Base-by-base conservation (phyloP, 108 stramenopile species). In the Skeletonema menzelii region DNA sequence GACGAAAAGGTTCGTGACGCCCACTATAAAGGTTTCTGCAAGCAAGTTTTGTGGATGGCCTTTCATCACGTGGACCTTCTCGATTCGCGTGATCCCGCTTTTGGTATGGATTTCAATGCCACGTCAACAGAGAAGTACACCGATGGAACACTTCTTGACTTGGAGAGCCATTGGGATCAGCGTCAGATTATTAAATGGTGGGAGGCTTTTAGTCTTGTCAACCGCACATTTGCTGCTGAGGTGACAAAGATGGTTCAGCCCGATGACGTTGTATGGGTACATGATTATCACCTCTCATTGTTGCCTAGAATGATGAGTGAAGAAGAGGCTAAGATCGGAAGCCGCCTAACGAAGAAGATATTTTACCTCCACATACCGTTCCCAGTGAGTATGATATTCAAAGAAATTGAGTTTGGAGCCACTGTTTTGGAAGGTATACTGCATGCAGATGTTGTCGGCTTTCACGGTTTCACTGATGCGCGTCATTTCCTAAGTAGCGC, bases 311-410 rank as follows among this genome's bases (percentile, higher is more conserved):
- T 93, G 58, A 15, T 95, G 13, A 40, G 67, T 20, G 85, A 86
- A 20, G 40, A 38, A 46, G 84, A 86, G 47, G 67, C 26, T 12
- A 56, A 55, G 12, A 37, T 60, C 19, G 57, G 49, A 20, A 20
- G 24, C 10, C 69, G 70, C 56, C 31, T 56, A 55, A 70, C 77
- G 8, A 82, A 84, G 46, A 84, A 87, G 65, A 75, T 95, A 22
- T 95, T 92, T 65, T 95, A 91, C 82, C 59, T 95, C 37, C 94
- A 94, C 87, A 88, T 91, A 4, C 92, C 94, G 56, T 95, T 93
- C 79, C 94, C 94, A 27, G 91, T 90, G 32, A 84, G 84, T 47
- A 88, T 91, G 83, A 82, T 95, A 28, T 93, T 92, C 63, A 79
- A 89, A 20, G 84, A 93, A 7, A 68, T 95, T 10, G 80, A 87